phyloP scores from a whole-genome alignment of 1,139 yeast species.

The Geotrichum macrosporum region DNA sequence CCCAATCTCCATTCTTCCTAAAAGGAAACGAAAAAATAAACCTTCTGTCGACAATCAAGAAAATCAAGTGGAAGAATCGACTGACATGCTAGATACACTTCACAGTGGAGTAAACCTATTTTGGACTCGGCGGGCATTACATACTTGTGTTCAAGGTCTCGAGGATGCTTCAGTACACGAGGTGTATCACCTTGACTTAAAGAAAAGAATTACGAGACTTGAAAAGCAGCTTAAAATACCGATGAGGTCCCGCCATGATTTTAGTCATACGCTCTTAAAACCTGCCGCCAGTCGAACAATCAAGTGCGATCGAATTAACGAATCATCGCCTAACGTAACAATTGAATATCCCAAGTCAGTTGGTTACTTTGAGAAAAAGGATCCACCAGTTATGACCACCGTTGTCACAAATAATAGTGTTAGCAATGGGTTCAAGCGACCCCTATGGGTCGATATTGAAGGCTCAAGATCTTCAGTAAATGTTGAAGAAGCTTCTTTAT shows the following conservation, averaged over 20 bases:
- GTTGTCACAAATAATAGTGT: conserved; percentile 9
- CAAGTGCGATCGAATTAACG: conserved; percentile 11
- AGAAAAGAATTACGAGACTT: conserved; percentile 22
- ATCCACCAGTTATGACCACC: conserved; percentile 13
- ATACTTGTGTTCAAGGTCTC: conserved; percentile 31
- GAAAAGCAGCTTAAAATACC: conserved; percentile 23
- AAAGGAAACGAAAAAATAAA: conserved; percentile 16
- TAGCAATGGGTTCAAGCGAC: conserved; percentile 10
- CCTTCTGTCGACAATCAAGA: background rate
- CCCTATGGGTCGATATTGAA: conserved; percentile 18
- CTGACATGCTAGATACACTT: conserved; percentile 1
- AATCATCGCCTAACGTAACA: background rate
- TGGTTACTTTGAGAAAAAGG: background rate
- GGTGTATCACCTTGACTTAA: conserved; percentile 26
- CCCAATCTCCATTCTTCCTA: conserved; percentile 17
- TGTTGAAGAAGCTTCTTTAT: conserved; percentile 38
- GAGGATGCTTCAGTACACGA: conserved; percentile 25
- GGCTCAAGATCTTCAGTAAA: conserved; percentile 19
- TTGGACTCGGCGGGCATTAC: conserved; percentile 29
- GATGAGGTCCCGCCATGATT: conserved; percentile 14
- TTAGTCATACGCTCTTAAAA: conserved; percentile 8
- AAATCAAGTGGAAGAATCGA: background rate
- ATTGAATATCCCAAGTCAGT: conserved; percentile 11
- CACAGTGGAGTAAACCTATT: conserved; percentile 14
- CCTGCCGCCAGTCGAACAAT: conserved; percentile 11